Evolutionary conservation across 164 flowering plant species (phyloP), one percentile per base, ranked within the genome.

Genomic region (Sextonia rubra): DNA sequence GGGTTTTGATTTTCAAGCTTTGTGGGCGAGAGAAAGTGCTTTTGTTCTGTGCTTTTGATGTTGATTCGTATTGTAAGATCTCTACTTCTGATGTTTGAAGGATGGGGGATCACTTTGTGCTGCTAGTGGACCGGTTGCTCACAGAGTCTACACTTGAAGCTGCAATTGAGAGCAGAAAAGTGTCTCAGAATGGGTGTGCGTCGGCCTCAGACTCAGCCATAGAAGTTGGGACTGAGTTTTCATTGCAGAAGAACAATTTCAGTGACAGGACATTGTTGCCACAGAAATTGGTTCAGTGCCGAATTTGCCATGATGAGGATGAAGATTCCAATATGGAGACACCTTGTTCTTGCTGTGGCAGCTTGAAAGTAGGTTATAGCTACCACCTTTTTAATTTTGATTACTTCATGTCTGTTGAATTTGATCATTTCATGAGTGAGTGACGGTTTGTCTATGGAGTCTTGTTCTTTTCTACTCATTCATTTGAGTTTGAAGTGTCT

Each of bases 241-340:
- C 82, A 44, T 70, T 80, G 18, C 68, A 52, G 44, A 78, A 70
- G 68, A 75, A 75, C 84, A 82, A 82, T 52, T 69, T 72, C n/a
- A 69, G 77, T 37, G 27, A 68, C 67, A 71, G 81, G 25, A 76
- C 81, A 27, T 69, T 76, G 60, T 73, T 81, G 15, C 58, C 58
- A 52, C 70, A 70, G 62, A 84, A 83, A 71, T 61, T 86, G 73
- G 91, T 72, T 12, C 81, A 90, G 74, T 93, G 98, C 81, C 84
- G 91, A 76, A 93, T 93, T 71, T 93, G 97, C 80, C 98, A 91
- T 62, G 98, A 93, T n/a, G 98, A 91, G 77, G 98, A 93, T 77
- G 81, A 83, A 27, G 87, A 81, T 56, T 75, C 83, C 12, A 90
- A 86, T 67, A 89, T 90, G 97, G 98, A 93, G 78, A 79, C 83